Evolutionary conservation across 2,329 filamentous ascomycete species (phyloP), one percentile per base, ranked within the genome.

Genomic region (Incumbomyces lentus): DNA sequence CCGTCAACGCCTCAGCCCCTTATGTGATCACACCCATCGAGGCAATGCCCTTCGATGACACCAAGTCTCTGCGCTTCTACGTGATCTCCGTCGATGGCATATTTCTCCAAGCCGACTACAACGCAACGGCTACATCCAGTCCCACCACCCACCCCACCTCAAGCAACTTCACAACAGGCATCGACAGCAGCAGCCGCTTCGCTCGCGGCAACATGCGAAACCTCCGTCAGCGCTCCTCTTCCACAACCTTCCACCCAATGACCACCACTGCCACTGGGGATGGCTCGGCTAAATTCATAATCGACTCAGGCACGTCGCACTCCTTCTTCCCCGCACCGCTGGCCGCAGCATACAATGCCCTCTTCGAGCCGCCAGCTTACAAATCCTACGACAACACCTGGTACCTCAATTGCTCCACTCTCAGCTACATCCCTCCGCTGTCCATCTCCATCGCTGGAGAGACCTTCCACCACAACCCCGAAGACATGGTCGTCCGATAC

Each of bases 341-440:
- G 12, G 64, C 64, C 3, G 49, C 56, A 11, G 54, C 55, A 4
- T 57, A 73, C 33, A 69, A 71, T 35, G 56, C 55, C 1, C 59
- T 63, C 0, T 75, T 74, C 55, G 44, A 49, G 6, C 71, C 71
- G 0, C 61, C 70, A 1, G 70, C 64, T 1, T 53, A 43, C 14
- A 22, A 43, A 10, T 68, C 60, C 26, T 53, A 61, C 31, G 32
- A 58, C 1, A 59, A 58, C 1, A 49, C 59, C 0, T 73, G 66
- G 42, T 36, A 61, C 6, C 68, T 73, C 1, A 54, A 63, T 17
- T 74, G 71, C 52, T 57, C 62, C 42, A 65, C 68, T 4, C 64
- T 46, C 1, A 35, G 31, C 30, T 44, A 35, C 41, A 26, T 44
- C 17, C 53, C 65, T 4, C 70, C 71, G 0, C 60, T 72, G 16